A percentile compares a stretch with the other conserved stretches of the same genome.
phyloP scores from a whole-genome alignment of 176 grass and related monocot genomes.

The Cenchrus americanus region DNA sequence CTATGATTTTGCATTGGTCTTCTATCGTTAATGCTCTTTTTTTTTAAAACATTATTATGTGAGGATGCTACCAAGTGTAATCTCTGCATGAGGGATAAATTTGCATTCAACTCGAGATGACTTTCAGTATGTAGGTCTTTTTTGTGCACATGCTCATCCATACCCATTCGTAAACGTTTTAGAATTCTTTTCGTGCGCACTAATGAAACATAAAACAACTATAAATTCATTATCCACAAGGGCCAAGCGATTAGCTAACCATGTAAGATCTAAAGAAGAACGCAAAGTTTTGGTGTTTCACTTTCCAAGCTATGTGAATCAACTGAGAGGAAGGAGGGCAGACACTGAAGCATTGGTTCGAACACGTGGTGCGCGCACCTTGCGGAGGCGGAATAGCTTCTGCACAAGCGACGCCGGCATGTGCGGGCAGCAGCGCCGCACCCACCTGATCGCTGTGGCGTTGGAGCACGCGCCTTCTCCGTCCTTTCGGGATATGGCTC shows the following conservation, averaged over 20 bases:
- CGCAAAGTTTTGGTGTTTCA: neutral
- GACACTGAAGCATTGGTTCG: constrained; percentile 43
- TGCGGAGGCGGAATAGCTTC: constrained; percentile 83
- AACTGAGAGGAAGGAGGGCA: neutral
- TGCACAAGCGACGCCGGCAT: constrained; percentile 73
- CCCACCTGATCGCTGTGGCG: constrained; percentile 71
- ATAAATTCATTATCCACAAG: neutral
- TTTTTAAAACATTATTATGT: neutral
- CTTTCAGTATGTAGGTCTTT: neutral
- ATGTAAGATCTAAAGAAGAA: neutral
- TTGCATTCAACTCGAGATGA: neutral
- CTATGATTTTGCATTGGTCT: neutral
- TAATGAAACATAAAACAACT: neutral
- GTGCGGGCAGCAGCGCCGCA: constrained; percentile 78
- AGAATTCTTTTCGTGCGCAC: neutral
- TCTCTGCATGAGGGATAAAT: neutral
- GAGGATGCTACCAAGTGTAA: neutral
- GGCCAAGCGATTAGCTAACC: neutral
- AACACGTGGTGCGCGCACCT: constrained; percentile 54
- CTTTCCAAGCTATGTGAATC: neutral
- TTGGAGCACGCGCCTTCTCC: neutral
- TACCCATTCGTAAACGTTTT: neutral
- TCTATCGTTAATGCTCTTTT: neutral
- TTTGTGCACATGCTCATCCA: neutral
- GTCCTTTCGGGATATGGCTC: constrained; percentile 42